Conservation (phyloP, 1,139 yeast species). For the Protomyces arabidopsidicola region DNA sequence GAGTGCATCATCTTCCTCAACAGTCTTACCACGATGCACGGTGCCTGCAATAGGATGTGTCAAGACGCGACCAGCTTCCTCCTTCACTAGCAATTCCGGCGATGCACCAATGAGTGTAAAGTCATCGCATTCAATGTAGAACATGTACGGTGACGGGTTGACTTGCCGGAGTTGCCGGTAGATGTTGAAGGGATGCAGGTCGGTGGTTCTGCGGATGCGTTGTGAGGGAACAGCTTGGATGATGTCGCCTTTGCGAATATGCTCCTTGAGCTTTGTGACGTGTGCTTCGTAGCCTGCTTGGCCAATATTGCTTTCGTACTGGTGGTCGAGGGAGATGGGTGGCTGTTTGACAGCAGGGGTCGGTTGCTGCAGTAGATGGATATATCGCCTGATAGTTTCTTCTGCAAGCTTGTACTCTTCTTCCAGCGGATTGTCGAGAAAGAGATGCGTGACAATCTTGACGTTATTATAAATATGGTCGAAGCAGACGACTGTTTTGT, state of each 20-base stretch:
- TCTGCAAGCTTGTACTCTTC: slow-evolving; percentile 55
- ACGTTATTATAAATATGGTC: slow-evolving; percentile 92
- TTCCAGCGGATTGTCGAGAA: slow-evolving; percentile 44
- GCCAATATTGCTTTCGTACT: slow-evolving; percentile 82
- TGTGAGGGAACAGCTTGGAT: slow-evolving; percentile 98
- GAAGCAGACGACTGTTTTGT: slow-evolving; percentile 82
- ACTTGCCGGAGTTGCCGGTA: slow-evolving; percentile 91
- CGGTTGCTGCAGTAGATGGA: slow-evolving; percentile 46
- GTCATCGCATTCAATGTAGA: slow-evolving; percentile 79
- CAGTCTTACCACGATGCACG: slow-evolving; percentile 78
- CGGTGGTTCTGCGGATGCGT: slow-evolving; percentile 89
- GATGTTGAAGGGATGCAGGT: slow-evolving; percentile 91
- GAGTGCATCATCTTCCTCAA: slow-evolving; percentile 81
- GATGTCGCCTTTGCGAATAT: slow-evolving; percentile 84
- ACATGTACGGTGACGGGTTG: slow-evolving; percentile 94
- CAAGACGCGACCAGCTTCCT: slow-evolving; percentile 66
- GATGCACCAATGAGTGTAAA: slow-evolving; percentile 97
- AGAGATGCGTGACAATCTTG: slow-evolving; percentile 79
- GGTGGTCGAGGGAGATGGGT: slow-evolving; percentile 57
- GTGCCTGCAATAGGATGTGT: slow-evolving; percentile 99
- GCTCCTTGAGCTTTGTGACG: slow-evolving; percentile 68
- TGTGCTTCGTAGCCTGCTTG: slow-evolving; percentile 85
- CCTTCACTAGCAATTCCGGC: slow-evolving; percentile 84
- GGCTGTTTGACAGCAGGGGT: slow-evolving; percentile 61
- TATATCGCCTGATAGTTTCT: slow-evolving; percentile 54